Base-by-base conservation (phyloP, 116 monocot species). In the Cymodocea nodosa region DNA sequence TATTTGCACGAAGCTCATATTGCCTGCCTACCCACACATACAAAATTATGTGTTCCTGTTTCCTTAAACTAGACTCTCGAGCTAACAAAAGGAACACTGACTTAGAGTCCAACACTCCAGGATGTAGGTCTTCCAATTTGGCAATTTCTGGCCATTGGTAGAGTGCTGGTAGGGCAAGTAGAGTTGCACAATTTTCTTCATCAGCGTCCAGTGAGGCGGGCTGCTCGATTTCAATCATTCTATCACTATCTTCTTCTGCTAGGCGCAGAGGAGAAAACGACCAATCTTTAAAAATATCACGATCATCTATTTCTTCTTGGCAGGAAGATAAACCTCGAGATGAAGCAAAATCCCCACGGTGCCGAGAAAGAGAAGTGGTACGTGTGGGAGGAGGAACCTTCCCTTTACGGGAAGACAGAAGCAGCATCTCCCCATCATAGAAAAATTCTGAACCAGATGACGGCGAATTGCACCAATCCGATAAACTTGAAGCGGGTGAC, bases 11-110 rank as follows among this genome's bases (percentile, higher is more conserved):
- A 35, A 49, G 10, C 17, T 53, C 16, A 24, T 63, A 74, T 19
- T 76, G 25, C 15, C 68, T 62, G 44, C 89, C 89, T 53, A 80
- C 15, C 85, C 89, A 89, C 4, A 87, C 39, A 66, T 82, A 89
- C 50, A 89, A 72, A 51, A 70, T 50, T 23, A 59, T 75, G 35
- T 23, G 18, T 30, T 52, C 73, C 22, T 49, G 20, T 64, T 60
- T 71, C 24, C 44, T 70, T n/a, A 35, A 52, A 22, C 70, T 36
- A 19, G 25, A 59, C 19, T 69, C 78, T 35, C 75, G 69, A 67
- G 78, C 78, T 70, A 89, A 39, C 71, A 89, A 68, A 50, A 85
- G 30, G 56, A 81, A 75, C 48, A 89, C 71, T 0, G 83, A 78
- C 22, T 57, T 39, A 1, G 84, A 86, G 48, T 90, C 77, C n/a